A percentile compares a stretch with the other conserved stretches of the same genome.
phyloP scores from a whole-genome alignment of 306 rosid genomes.

The Acacia melanoxylon region DNA sequence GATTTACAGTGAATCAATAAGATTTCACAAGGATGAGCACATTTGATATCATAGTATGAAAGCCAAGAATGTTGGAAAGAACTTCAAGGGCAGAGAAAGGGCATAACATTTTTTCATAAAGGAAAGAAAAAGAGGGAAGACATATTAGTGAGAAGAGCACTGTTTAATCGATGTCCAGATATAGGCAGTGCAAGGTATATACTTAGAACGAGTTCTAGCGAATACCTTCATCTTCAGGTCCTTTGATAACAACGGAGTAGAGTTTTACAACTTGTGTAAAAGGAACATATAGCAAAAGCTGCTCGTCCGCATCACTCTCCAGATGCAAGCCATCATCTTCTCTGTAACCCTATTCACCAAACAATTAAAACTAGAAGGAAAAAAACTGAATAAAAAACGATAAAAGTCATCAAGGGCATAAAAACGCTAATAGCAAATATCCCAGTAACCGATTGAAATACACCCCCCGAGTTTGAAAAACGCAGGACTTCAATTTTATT shows the following conservation, averaged over 20 bases:
- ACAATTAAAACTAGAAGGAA: conserved; percentile 23
- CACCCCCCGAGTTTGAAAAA: not conserved
- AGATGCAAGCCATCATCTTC: conserved; percentile 89
- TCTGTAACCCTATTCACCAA: conserved; percentile 71
- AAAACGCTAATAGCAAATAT: not conserved
- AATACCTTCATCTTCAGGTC: conserved; percentile 93
- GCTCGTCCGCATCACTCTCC: conserved; percentile 98
- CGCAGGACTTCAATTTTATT: not conserved
- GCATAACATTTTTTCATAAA: not conserved
- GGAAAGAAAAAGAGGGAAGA: not conserved
- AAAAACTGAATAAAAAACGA: not conserved
- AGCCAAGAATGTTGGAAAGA: not conserved
- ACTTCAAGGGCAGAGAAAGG: not conserved
- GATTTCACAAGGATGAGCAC: not conserved
- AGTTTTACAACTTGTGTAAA: conserved; percentile 86
- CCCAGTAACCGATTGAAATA: not conserved
- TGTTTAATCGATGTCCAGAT: not conserved
- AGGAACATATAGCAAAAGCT: conserved; percentile 87
- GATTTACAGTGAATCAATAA: not conserved
- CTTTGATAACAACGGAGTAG: conserved; percentile 67
- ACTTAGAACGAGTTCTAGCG: not conserved
- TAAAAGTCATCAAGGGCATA: not conserved
- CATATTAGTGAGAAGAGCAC: not conserved
- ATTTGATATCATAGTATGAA: not conserved
- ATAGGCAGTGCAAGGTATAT: not conserved